A percentile compares a stretch with the other conserved stretches of the same genome.
Conservation (phyloP, 2,329 filamentous ascomycete genomes). For the Talaromyces islandicus region DNA sequence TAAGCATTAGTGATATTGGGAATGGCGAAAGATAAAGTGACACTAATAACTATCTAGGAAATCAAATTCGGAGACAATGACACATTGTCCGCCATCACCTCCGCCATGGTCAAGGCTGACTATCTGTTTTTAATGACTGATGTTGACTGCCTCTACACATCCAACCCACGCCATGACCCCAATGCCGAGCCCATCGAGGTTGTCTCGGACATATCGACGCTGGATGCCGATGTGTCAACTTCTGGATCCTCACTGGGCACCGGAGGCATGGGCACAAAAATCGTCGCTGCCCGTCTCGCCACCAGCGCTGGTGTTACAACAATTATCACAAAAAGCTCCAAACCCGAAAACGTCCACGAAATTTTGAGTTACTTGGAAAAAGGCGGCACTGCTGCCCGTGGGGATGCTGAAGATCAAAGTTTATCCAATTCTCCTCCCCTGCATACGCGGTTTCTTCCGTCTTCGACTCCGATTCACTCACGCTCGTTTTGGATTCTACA, state of each 20-base stretch:
- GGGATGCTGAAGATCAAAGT: conserved; percentile 19
- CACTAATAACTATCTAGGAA: conserved; percentile 46
- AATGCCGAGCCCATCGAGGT: conserved; percentile 88
- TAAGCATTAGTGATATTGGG: conserved; percentile 20
- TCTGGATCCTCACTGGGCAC: conserved; percentile 86
- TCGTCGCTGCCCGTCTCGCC: conserved; percentile 83
- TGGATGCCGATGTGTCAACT: conserved; percentile 85
- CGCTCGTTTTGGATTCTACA: conserved; percentile 97
- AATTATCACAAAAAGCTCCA: conserved; percentile 89
- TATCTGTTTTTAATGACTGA: conserved; percentile 98
- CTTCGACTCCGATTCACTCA: conserved; percentile 77
- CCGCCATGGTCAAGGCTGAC: conserved; percentile 94
- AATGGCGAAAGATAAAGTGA: not conserved
- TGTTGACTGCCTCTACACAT: conserved; percentile 94
- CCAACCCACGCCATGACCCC: conserved; percentile 79
- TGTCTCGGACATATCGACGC: conserved; percentile 76
- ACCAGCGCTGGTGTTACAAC: conserved; percentile 94
- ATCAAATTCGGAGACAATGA: conserved; percentile 99
- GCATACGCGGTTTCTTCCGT: conserved; percentile 89
- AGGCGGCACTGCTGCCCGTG: not conserved
- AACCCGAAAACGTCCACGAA: conserved; percentile 80
- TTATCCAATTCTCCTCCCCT: conserved; percentile 54
- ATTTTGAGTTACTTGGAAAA: conserved; percentile 76
- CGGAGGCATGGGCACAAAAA: conserved; percentile 96
- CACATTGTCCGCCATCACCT: conserved; percentile 91